phyloP scores from a whole-genome alignment of 2,329 filamentous ascomycete genomes.

The Pleomassaria siparia region DNA sequence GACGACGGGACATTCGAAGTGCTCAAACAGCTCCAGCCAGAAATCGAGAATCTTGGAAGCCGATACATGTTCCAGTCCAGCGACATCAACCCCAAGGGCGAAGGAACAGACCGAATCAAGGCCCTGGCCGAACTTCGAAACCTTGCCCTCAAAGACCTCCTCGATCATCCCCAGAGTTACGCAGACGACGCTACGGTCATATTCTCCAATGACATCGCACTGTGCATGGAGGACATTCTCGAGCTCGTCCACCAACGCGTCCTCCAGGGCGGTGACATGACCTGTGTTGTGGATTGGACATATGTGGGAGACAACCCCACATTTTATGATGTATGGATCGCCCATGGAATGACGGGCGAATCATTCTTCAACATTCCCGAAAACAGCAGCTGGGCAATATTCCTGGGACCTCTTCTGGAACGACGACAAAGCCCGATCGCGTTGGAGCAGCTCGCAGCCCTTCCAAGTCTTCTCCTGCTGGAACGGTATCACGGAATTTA shows the following conservation, averaged over 20 bases:
- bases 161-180: slow-evolving; percentile 73
- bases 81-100: slow-evolving; percentile 45
- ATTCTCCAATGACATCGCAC: slow-evolving; percentile 80
- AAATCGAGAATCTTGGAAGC: slow-evolving; percentile 40
- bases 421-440: slow-evolving; percentile 38
- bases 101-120: slow-evolving; percentile 45
- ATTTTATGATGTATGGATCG: slow-evolving; percentile 62
- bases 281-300: slow-evolving; percentile 62
- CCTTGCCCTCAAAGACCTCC: slow-evolving; percentile 53
- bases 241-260: slow-evolving; percentile 56
- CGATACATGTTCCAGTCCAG: slow-evolving; percentile 49
- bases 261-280: slow-evolving; percentile 55
- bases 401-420: slow-evolving; percentile 51
- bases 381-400: slow-evolving; percentile 51
- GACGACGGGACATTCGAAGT: slow-evolving; percentile 57
- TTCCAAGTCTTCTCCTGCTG: slow-evolving; percentile 65
- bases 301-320: slow-evolving; percentile 47
- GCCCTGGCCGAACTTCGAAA: slow-evolving; percentile 57
- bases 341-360: slow-evolving; percentile 56
- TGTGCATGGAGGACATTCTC: slow-evolving; percentile 55
- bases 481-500: slow-evolving; percentile 58
- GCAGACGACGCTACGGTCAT: slow-evolving; percentile 89
- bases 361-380: slow-evolving; percentile 57
- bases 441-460: slow-evolving; percentile 45
- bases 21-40: slow-evolving; percentile 45